Conservation (phyloP, 228 moss, liverwort and hornwort species). For the Sphagnum fallax region DNA sequence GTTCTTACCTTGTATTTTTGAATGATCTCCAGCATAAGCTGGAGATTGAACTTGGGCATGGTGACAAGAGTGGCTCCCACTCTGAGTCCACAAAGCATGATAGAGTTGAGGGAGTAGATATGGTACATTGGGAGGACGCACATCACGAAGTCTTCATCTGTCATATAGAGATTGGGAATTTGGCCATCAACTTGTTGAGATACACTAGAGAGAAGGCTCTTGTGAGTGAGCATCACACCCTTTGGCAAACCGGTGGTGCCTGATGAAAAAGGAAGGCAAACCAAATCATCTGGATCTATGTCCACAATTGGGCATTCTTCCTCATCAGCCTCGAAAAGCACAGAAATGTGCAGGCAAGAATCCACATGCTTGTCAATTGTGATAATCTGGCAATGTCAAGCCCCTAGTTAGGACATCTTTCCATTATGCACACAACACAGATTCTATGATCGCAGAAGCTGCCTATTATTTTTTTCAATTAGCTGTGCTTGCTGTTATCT, state of each 20-base stretch:
- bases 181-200: constrained; percentile 87
- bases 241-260: constrained; percentile 91
- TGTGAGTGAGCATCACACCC: constrained; percentile 96
- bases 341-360: constrained; percentile 43
- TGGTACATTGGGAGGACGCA: constrained; percentile 91
- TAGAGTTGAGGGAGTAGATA: constrained; percentile 75
- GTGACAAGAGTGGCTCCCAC: constrained; percentile 64
- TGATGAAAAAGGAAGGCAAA: constrained; percentile 78
- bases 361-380: constrained; percentile 71
- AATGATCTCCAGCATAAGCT: constrained; percentile 56
- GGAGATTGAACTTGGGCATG: constrained; percentile 73
- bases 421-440: not conserved
- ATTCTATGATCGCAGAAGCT: too few relatives aligned
- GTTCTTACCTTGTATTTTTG: constrained; percentile 27
- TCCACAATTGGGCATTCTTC: constrained; percentile 50
- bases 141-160: constrained; percentile 48
- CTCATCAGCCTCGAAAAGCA: constrained; percentile 65
- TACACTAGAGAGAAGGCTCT: constrained; percentile 68
- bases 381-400: constrained; percentile 21
- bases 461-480: too few relatives aligned
- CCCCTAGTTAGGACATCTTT: constrained; percentile 1
- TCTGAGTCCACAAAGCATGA: constrained; percentile 66
- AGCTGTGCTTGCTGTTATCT: too few relatives aligned
- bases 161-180: constrained; percentile 47
- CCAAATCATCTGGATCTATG: constrained; percentile 59